Conservation (phyloP, 352 stramenopile species). For the Phytophthora brassicae region DNA sequence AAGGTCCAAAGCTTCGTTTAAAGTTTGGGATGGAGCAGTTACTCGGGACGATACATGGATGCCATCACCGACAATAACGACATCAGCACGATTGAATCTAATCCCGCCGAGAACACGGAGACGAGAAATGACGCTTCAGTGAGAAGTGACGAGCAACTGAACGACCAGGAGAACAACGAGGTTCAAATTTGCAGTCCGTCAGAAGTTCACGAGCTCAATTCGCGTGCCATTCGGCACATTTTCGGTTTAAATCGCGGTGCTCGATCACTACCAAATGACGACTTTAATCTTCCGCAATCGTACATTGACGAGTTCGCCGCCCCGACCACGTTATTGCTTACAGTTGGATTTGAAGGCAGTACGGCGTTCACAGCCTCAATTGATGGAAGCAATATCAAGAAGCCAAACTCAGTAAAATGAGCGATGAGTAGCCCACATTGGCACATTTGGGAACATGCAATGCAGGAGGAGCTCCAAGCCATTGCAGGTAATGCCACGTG, state of each 20-base stretch:
- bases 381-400: background rate
- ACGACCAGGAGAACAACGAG: too few relatives aligned
- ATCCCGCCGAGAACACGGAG: too few relatives aligned
- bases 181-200: background rate
- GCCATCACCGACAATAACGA: background rate
- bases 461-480: background rate
- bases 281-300: background rate
- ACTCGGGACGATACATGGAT: background rate
- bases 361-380: background rate
- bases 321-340: background rate
- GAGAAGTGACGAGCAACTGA: too few relatives aligned
- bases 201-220: background rate
- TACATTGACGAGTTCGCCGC: background rate
- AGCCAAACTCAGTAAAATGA: background rate
- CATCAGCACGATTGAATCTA: too few relatives aligned
- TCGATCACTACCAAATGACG: background rate
- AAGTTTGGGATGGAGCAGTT: background rate
- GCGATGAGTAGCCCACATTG: background rate
- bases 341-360: background rate
- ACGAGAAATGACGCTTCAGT: too few relatives aligned
- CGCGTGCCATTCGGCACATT: background rate
- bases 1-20: constrained; percentile 4
- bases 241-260: constrained; percentile 4
- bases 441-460: background rate
- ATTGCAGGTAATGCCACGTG: background rate